phyloP scores from a whole-genome alignment of 768 basidiomycete genomes.

The Phlebiopsis gigantea region DNA sequence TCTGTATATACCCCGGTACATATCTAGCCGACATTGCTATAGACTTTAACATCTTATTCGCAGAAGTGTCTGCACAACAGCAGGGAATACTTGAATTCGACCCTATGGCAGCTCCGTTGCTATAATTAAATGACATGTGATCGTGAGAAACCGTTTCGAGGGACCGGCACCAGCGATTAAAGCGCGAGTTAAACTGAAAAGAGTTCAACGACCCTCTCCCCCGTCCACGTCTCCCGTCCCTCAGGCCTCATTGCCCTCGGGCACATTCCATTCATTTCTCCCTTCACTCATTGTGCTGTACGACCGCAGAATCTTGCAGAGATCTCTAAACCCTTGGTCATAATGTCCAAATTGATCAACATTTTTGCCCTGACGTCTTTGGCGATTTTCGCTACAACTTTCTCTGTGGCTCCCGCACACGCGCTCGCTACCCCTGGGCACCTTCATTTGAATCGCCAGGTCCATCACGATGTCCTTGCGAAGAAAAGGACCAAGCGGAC shows the following conservation, averaged over 20 bases:
- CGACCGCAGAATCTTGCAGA: slow-evolving; percentile 29
- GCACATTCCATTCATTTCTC: slow-evolving; percentile 12
- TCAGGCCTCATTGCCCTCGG: slow-evolving; percentile 8
- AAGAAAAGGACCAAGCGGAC: slow-evolving; percentile 26
- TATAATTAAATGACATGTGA: not conserved
- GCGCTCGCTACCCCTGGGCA: slow-evolving; percentile 37
- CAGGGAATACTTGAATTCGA: too few relatives aligned
- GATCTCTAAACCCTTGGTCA: not conserved
- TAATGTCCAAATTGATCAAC: slow-evolving; percentile 43
- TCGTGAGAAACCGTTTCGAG: slow-evolving; percentile 8
- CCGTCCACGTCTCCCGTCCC: not conserved
- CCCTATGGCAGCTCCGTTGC: too few relatives aligned
- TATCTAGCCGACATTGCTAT: too few relatives aligned
- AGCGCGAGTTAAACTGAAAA: not conserved
- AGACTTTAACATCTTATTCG: too few relatives aligned
- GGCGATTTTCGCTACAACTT: slow-evolving; percentile 48
- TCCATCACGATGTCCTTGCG: slow-evolving; percentile 34
- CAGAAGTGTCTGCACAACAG: too few relatives aligned
- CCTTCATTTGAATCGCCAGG: slow-evolving; percentile 37
- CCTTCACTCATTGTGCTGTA: slow-evolving; percentile 15
- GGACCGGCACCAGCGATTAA: not conserved
- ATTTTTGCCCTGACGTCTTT: slow-evolving; percentile 55
- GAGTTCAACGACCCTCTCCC: not conserved
- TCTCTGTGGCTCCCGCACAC: slow-evolving; percentile 38
- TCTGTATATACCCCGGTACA: slow-evolving; percentile 1